Evolutionary conservation across 2,329 filamentous ascomycete species (phyloP).

Genomic region (Aspergillus fructus): DNA sequence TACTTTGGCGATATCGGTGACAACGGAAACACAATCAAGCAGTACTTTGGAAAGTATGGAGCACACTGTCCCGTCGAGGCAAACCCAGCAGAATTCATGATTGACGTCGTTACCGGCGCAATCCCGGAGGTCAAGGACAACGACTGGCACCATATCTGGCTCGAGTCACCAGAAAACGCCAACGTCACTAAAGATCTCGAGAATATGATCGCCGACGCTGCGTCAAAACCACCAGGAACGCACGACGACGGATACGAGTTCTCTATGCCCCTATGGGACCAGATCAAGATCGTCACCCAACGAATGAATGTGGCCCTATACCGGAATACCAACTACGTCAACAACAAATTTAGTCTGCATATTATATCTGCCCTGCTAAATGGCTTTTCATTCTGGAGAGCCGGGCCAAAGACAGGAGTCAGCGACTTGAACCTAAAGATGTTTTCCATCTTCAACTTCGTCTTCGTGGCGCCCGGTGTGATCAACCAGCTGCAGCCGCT

Average conservation of each 20-base stretch:
- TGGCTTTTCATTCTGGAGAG: conserved; percentile 60
- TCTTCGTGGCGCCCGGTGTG: conserved; percentile 60
- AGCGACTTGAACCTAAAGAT: not conserved
- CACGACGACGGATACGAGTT: conserved; percentile 57
- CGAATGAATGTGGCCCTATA: conserved; percentile 66
- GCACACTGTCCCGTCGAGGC: conserved; percentile 61
- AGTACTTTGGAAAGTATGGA: conserved; percentile 66
- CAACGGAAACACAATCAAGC: conserved; percentile 60
- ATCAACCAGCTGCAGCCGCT: conserved; percentile 60
- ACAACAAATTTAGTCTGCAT: conserved; percentile 62
- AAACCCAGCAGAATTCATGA: conserved; percentile 62
- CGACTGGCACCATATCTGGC: conserved; percentile 73
- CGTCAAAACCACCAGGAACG: conserved; percentile 44
- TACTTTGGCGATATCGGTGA: conserved; percentile 70
- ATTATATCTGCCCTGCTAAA: conserved; percentile 52
- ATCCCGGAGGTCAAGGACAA: conserved; percentile 46
- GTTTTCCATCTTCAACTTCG: conserved; percentile 39
- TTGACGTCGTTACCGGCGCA: conserved; percentile 49
- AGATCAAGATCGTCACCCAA: conserved; percentile 65
- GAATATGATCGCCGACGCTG: conserved; percentile 54
- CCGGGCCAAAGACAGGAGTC: too few species aligned
- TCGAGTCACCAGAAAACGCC: conserved; percentile 59
- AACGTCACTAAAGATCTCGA: conserved; percentile 63
- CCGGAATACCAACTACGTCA: conserved; percentile 66
- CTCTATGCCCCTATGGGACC: conserved; percentile 61